These are phyloP conservation scores for Thalassia testudinum DNA, from an alignment of 116 monocot species.

Conservation along the genomic window DNA sequence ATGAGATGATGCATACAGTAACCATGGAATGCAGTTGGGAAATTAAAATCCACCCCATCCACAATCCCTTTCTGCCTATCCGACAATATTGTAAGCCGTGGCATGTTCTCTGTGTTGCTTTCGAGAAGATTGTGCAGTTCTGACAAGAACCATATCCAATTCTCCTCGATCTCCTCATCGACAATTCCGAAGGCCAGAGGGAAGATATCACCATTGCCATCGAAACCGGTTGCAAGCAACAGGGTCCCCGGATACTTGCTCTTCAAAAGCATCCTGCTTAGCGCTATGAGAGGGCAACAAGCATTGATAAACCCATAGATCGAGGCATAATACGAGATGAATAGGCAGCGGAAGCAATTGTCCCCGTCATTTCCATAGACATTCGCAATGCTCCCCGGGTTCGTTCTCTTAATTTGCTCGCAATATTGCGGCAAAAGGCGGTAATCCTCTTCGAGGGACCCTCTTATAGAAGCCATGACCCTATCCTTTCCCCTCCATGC, in stretches of 20 bases:
- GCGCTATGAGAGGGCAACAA: constrained; percentile 74
- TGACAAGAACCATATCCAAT: constrained; percentile 95
- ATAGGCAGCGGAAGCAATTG: constrained; percentile 63
- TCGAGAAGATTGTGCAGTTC: constrained; percentile 74
- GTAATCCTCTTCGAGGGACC: constrained; percentile 96
- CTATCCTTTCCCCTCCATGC: constrained; percentile 97
- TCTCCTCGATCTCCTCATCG: constrained; percentile 90
- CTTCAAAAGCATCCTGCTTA: constrained; percentile 73
- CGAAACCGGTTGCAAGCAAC: constrained; percentile 82
- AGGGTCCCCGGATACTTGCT: constrained; percentile 92
- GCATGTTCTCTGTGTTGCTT: constrained; percentile 85
- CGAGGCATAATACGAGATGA: constrained; percentile 81
- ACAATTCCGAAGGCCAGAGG: constrained; percentile 94
- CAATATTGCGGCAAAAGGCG: constrained; percentile 79
- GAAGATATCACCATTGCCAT: constrained; percentile 82
- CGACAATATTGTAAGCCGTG: constrained; percentile 86
- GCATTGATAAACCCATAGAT: constrained; percentile 88
- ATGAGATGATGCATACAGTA: constrained; percentile 83
- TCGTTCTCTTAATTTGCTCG: constrained; percentile 62
- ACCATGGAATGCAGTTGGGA: constrained; percentile 92
- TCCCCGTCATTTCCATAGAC: constrained; percentile 76
- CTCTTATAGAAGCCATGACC: constrained; percentile 85
- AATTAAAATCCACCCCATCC: constrained; percentile 91
- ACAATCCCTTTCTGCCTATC: constrained; percentile 73
- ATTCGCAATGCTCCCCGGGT: constrained; percentile 75